Percentiles rank a stretch among this genome's conserved stretches.
Evolutionary conservation across 208 protist species (phyloP).

Genomic region (Acanthamoeba castellanii): DNA sequence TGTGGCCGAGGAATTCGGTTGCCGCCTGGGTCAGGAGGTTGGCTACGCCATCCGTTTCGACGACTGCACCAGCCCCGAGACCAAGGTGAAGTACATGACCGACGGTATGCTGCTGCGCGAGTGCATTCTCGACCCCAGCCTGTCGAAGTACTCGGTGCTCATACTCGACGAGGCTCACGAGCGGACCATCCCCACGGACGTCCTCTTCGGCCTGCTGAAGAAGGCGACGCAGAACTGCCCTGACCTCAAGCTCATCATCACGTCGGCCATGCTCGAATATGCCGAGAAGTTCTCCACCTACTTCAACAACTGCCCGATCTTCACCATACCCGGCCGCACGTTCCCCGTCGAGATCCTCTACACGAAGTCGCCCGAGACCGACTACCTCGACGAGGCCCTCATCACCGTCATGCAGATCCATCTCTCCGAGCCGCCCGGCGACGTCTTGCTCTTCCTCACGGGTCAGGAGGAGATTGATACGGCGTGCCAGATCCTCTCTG

Average conservation of each 20-base stretch:
- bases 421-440: slow-evolving; percentile 95
- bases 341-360: slow-evolving; percentile 96
- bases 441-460: slow-evolving; percentile 99
- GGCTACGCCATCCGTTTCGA: slow-evolving; percentile 99
- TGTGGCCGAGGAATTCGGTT: slow-evolving; percentile 98
- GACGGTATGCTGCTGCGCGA: slow-evolving; percentile 99
- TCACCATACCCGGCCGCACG: slow-evolving; percentile 97
- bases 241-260: slow-evolving; percentile 98
- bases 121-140: slow-evolving; percentile 94
- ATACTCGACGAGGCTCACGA: slow-evolving; percentile 99
- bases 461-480: slow-evolving; percentile 99
- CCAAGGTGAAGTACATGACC: slow-evolving; percentile 98
- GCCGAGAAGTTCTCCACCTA: slow-evolving; percentile 98
- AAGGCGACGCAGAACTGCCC: slow-evolving; percentile 84
- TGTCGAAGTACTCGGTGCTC: slow-evolving; percentile 96
- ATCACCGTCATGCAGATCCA: slow-evolving; percentile 98
- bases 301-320: slow-evolving; percentile 97
- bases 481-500: slow-evolving; percentile 96
- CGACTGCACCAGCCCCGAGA: slow-evolving; percentile 95
- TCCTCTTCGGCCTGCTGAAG: slow-evolving; percentile 98
- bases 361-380: slow-evolving; percentile 94
- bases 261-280: slow-evolving; percentile 97
- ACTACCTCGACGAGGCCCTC: slow-evolving; percentile 98
- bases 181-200: slow-evolving; percentile 98
- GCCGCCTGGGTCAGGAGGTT: slow-evolving; percentile 96